Evolutionary conservation across 139 green algal species (phyloP).

Genomic region (Yamagishiella unicocca): DNA sequence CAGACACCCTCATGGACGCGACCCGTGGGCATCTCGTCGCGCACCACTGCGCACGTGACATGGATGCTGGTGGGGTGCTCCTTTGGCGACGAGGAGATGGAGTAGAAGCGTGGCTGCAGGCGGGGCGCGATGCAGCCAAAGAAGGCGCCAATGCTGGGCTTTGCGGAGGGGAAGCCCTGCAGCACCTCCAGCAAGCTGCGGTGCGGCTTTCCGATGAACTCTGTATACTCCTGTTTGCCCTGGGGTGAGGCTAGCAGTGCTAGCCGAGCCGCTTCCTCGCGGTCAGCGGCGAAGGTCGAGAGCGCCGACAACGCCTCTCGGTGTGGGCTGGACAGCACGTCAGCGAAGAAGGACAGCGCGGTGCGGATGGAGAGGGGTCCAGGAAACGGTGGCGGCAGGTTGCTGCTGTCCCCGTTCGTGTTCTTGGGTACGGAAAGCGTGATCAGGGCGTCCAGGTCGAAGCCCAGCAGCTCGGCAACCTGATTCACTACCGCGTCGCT

Average conservation of each 20-base stretch:
- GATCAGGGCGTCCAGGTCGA: constrained; percentile 62
- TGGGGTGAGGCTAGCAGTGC: constrained; percentile 69
- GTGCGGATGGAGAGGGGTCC: constrained; percentile 76
- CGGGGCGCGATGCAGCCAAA: constrained; percentile 87
- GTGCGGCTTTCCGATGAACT: constrained; percentile 70
- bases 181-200: constrained; percentile 85
- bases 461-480: constrained; percentile 75
- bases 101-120: constrained; percentile 93
- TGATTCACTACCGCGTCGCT: constrained; percentile 70
- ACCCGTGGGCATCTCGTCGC: constrained; percentile 74
- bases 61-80: constrained; percentile 75
- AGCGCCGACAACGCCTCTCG: constrained; percentile 85
- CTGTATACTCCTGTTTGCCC: constrained; percentile 80
- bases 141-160: constrained; percentile 88
- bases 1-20: constrained; percentile 83
- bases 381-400: constrained; percentile 69
- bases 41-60: constrained; percentile 88
- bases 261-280: constrained; percentile 73
- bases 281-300: constrained; percentile 72
- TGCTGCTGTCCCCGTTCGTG: background rate
- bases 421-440: constrained; percentile 1
- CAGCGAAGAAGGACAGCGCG: constrained; percentile 82
- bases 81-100: constrained; percentile 84
- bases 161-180: constrained; percentile 85
- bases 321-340: constrained; percentile 83